Conservation (phyloP, 768 basidiomycete genomes). For the Psilocybe cubensis region DNA sequence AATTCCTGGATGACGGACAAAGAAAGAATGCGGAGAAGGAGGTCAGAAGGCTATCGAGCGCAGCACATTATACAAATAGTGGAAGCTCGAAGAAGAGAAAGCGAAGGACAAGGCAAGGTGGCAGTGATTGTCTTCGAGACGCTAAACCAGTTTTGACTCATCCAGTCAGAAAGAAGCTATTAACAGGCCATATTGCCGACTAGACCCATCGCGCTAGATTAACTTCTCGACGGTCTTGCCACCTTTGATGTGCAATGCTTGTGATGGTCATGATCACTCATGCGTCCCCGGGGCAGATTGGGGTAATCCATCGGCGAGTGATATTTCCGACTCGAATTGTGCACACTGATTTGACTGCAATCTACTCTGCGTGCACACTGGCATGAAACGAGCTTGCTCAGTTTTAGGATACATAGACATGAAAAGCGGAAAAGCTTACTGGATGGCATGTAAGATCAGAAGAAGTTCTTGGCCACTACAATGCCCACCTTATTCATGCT, state of each 20-base stretch:
- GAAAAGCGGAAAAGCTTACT: too few species aligned
- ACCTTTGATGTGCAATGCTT: too few species aligned
- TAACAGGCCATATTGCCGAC: not conserved
- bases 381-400: not conserved
- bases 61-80: not conserved
- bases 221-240: not conserved
- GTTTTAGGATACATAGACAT: not conserved
- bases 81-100: too few species aligned
- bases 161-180: not conserved
- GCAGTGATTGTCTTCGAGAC: not conserved
- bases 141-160: not conserved
- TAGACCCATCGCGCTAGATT: not conserved
- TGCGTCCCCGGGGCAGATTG: not conserved
- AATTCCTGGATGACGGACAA: not conserved
- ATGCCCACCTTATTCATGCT: not conserved
- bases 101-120: not conserved
- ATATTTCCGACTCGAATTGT: not conserved
- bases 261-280: not conserved
- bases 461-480: not conserved
- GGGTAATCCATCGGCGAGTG: not conserved
- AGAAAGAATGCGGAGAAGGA: not conserved
- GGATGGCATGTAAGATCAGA: too few species aligned
- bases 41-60: not conserved
- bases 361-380: not conserved
- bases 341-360: not conserved